Evolutionary conservation across 352 stramenopile species (phyloP).

Genomic region (Phytophthora tentaculata): DNA sequence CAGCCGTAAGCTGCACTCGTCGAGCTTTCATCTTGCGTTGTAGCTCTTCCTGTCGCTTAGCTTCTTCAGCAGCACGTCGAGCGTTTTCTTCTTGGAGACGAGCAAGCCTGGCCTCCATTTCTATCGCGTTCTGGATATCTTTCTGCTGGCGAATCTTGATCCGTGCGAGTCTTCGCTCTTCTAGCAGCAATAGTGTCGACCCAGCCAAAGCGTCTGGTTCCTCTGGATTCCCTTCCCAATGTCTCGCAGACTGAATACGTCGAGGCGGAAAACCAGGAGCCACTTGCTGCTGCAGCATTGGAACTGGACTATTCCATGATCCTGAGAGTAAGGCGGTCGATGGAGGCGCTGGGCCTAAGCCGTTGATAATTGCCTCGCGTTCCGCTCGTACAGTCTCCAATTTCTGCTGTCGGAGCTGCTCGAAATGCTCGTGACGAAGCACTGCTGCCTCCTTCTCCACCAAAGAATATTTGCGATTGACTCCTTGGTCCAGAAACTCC

Average conservation of each 20-base stretch:
- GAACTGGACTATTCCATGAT: constrained; percentile 20
- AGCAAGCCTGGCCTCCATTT: constrained; percentile 78
- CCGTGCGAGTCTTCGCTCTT: constrained; percentile 62
- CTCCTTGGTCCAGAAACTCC: constrained; percentile 60
- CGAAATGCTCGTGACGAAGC: constrained; percentile 75
- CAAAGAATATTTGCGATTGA: constrained; percentile 60
- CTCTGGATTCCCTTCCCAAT: constrained; percentile 9
- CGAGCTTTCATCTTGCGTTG: constrained; percentile 57
- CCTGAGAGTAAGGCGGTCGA: constrained; percentile 32
- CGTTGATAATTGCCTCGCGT: constrained; percentile 56
- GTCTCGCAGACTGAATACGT: constrained; percentile 33
- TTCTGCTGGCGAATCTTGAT: constrained; percentile 79
- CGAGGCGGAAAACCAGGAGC: constrained; percentile 35
- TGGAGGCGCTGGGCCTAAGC: constrained; percentile 36
- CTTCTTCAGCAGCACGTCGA: constrained; percentile 55
- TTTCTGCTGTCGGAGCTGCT: constrained; percentile 69
- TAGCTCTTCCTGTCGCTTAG: constrained; percentile 61
- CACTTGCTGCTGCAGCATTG: constrained; percentile 18
- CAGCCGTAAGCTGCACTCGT: constrained; percentile 52
- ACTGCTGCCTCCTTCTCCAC: constrained; percentile 79
- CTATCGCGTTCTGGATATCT: constrained; percentile 77
- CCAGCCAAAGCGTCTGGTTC: constrained; percentile 22
- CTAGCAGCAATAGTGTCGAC: constrained; percentile 68
- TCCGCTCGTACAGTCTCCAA: constrained; percentile 63
- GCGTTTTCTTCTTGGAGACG: constrained; percentile 72